Conservation (phyloP, 2,329 filamentous ascomycete species). For the Diaporthe velutina region DNA sequence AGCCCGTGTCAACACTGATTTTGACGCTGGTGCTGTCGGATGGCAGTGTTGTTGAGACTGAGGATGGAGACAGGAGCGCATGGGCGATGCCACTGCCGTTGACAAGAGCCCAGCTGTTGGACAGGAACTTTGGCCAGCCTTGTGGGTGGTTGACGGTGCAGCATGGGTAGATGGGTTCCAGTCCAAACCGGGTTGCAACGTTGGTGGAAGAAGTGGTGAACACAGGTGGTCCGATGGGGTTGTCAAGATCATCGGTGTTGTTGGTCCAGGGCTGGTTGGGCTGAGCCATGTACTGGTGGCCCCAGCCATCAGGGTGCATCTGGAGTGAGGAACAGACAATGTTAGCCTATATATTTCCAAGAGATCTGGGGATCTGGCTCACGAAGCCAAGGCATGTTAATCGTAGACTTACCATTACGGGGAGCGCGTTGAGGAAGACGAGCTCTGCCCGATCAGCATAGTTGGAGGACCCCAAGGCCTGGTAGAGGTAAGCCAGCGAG, state of each 20-base stretch:
- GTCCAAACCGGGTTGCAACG: slow-evolving; percentile 58
- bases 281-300: slow-evolving; percentile 64
- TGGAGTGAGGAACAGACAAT: not conserved
- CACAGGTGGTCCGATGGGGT: slow-evolving; percentile 41
- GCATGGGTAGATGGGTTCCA: slow-evolving; percentile 64
- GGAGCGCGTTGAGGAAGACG: slow-evolving; percentile 65
- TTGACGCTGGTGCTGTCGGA: slow-evolving; percentile 48
- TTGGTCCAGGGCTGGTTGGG: slow-evolving; percentile 59
- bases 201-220: slow-evolving; percentile 63
- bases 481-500: slow-evolving; percentile 64
- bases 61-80: slow-evolving; percentile 61
- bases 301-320: slow-evolving; percentile 50
- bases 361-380: too few relatives aligned
- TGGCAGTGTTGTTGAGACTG: slow-evolving; percentile 53
- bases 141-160: slow-evolving; percentile 69
- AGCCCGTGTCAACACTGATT: slow-evolving; percentile 61
- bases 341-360: not conserved
- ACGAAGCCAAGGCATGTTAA: too few relatives aligned
- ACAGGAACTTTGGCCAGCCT: slow-evolving; percentile 65
- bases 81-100: slow-evolving; percentile 62
- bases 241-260: slow-evolving; percentile 47
- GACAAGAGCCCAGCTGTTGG: slow-evolving; percentile 58
- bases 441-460: slow-evolving; percentile 62
- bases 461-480: slow-evolving; percentile 56
- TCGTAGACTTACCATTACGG: slow-evolving; percentile 52